phyloP scores from a whole-genome alignment of 2,329 filamentous ascomycete genomes.

The Raffaelea arxii region DNA sequence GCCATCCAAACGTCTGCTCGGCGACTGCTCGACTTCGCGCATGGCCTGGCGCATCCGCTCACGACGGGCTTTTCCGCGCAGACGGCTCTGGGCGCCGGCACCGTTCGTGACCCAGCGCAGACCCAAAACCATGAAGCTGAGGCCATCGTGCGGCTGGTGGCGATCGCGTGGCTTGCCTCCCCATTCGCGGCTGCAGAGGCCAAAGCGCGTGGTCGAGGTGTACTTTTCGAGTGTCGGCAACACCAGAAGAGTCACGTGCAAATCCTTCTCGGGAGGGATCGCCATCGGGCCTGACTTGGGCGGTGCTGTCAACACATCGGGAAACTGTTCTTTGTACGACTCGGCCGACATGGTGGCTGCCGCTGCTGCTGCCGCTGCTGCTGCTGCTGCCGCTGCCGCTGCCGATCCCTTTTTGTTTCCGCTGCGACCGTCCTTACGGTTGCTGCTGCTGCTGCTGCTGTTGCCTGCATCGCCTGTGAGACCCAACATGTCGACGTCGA shows the following conservation, averaged over 20 bases:
- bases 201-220: slow-evolving; percentile 62
- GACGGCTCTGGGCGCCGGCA: slow-evolving; percentile 45
- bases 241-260: slow-evolving; percentile 80
- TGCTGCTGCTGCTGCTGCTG: slow-evolving; percentile 1
- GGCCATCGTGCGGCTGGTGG: slow-evolving; percentile 57
- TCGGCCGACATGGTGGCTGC: no score
- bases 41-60: slow-evolving; percentile 49
- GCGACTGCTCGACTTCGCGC: slow-evolving; percentile 36
- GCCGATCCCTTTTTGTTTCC: slow-evolving; percentile 22
- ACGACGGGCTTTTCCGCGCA: slow-evolving; percentile 44
- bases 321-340: slow-evolving; percentile 15
- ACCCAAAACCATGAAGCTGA: slow-evolving; percentile 77
- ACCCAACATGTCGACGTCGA: slow-evolving; percentile 60
- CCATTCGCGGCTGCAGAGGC: slow-evolving; percentile 75
- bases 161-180: slow-evolving; percentile 27
- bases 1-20: slow-evolving; percentile 23
- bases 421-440: slow-evolving; percentile 5
- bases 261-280: slow-evolving; percentile 60
- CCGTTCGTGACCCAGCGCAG: slow-evolving; percentile 80
- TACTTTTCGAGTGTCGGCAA: slow-evolving; percentile 74
- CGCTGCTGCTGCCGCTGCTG: not conserved
- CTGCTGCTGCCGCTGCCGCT: slow-evolving; percentile 5
- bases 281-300: slow-evolving; percentile 51
- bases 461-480: slow-evolving; percentile 29
- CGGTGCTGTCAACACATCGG: slow-evolving; percentile 40